A percentile compares a stretch with the other conserved stretches of the same genome.
Conservation (phyloP, 345 rosid genomes). For the Salix exigua region DNA sequence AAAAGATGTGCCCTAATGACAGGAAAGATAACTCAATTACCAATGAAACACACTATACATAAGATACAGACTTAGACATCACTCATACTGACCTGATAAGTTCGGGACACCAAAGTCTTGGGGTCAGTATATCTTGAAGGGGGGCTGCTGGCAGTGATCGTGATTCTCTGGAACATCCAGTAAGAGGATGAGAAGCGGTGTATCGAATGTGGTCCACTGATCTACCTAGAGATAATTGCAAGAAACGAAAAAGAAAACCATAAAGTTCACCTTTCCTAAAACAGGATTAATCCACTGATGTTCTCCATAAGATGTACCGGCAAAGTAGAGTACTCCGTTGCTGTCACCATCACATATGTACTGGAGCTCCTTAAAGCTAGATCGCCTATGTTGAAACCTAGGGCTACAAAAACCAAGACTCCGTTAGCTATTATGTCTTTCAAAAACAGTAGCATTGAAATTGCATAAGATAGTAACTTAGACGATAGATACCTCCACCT, state of each 20-base stretch:
- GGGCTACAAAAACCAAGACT: constrained; percentile 26
- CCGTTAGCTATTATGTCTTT: neutral
- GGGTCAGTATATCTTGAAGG: constrained; percentile 83
- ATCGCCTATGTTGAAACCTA: constrained; percentile 74
- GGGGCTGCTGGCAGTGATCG: constrained; percentile 77
- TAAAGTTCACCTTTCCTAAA: constrained; percentile 60
- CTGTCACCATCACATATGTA: constrained; percentile 97
- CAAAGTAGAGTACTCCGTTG: constrained; percentile 83
- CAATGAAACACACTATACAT: neutral
- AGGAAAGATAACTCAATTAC: constrained; percentile 1
- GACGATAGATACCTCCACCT: neutral
- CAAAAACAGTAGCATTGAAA: neutral
- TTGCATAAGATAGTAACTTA: neutral
- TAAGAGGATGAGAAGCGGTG: constrained; percentile 4
- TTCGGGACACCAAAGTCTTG: constrained; percentile 75
- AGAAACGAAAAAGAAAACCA: neutral
- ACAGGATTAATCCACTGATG: constrained; percentile 99
- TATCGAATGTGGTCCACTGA: neutral
- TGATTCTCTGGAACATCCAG: constrained; percentile 54
- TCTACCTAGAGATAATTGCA: neutral
- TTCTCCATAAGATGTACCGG: constrained; percentile 85
- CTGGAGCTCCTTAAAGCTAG: constrained; percentile 94
- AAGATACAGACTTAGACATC: neutral
- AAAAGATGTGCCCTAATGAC: constrained; percentile 69
- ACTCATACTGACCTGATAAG: constrained; percentile 58